These are phyloP conservation scores for Pseudogymnoascus sp. DNA, from an alignment of 2,329 filamentous ascomycete species.

Conservation along the genomic window DNA sequence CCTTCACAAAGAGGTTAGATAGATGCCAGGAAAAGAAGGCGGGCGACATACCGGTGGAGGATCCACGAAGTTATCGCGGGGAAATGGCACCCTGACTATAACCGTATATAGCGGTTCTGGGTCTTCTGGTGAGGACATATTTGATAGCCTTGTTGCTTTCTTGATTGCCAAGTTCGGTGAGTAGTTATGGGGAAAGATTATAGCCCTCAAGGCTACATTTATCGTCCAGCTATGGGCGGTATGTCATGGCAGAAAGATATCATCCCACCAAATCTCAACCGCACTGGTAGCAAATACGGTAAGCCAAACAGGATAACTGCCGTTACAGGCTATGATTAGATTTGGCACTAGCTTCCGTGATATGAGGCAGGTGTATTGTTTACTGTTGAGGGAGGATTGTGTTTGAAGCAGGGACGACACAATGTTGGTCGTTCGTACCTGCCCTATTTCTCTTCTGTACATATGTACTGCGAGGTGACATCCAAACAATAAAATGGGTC, in stretches of 20 bases:
- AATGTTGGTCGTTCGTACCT: neutral
- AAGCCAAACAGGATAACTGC: neutral
- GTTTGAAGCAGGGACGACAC: neutral
- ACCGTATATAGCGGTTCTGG: slow-evolving; percentile 47
- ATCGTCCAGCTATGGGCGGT: neutral
- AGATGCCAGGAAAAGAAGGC: neutral
- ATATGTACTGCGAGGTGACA: neutral
- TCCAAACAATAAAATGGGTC: neutral
- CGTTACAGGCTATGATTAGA: neutral
- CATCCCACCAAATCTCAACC: neutral
- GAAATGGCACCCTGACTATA: slow-evolving; percentile 83
- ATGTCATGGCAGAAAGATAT: neutral
- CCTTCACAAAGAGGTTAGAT: slow-evolving; percentile 39
- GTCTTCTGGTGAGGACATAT: neutral
- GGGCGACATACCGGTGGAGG: slow-evolving; percentile 62
- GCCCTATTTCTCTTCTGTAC: neutral
- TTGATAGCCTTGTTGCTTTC: slow-evolving; percentile 21
- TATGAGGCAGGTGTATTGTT: neutral
- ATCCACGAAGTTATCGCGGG: slow-evolving; percentile 79
- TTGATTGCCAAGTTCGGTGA: slow-evolving; percentile 14
- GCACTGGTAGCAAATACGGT: neutral
- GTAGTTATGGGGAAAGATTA: neutral
- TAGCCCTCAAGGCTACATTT: slow-evolving; percentile 9
- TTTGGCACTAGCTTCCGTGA: neutral
- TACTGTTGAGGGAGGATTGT: neutral